Conservation (phyloP, 202 grass and related monocot species). For the Setaria italica region DNA sequence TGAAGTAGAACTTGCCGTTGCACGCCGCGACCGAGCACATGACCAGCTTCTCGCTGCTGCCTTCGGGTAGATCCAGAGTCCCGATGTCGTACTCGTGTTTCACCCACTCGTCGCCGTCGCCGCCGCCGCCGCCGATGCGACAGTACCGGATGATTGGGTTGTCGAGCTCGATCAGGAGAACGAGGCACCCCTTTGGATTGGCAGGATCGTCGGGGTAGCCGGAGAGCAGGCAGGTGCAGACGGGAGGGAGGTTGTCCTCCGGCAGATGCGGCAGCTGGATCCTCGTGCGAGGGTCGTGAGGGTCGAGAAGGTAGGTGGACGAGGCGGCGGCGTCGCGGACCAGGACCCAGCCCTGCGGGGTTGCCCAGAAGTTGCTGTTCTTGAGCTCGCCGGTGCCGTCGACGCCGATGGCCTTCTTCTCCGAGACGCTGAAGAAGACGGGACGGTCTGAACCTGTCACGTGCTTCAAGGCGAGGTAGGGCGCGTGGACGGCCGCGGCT, state of each 20-base stretch:
- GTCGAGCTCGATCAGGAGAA: neutral
- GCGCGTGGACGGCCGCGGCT: neutral
- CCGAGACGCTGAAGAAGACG: neutral
- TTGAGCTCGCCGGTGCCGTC: neutral
- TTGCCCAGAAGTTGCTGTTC: neutral
- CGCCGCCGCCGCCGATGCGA: neutral
- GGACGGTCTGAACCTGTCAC: neutral
- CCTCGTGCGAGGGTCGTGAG: neutral
- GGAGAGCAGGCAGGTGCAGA: constrained; percentile 16
- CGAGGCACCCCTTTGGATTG: neutral
- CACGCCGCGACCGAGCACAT: neutral
- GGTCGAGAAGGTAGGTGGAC: neutral
- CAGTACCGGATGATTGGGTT: neutral
- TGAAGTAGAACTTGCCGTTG: neutral
- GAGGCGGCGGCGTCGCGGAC: neutral
- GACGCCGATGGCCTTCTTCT: neutral
- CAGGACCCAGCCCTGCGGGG: neutral
- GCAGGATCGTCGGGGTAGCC: neutral
- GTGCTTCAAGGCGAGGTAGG: constrained; percentile 8
- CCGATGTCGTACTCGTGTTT: constrained; percentile 10
- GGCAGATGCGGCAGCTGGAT: neutral
- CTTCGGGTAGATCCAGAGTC: neutral
- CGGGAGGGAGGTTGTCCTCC: neutral
- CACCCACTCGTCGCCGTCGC: neutral
- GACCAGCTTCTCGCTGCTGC: neutral